Evolutionary conservation across 176 grass and related monocot genomes (phyloP), one percentile per base, ranked within the genome.

Genomic region (Leersia perrieri): DNA sequence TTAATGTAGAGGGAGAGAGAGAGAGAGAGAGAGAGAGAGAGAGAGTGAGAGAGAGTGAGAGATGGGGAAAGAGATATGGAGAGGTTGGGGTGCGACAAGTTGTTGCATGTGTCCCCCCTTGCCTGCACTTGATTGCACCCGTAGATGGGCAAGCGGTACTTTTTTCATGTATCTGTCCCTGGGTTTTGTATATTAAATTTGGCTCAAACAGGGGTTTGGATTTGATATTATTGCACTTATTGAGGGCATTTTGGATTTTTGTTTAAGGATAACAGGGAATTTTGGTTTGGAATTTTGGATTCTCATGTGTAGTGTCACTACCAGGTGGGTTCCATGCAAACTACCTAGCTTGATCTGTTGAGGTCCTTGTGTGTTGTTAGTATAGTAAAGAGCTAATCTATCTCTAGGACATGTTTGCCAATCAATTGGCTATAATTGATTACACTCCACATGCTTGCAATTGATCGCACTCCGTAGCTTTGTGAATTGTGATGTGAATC

Each of bases 51-150:
- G 9, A 51, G 45, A 5, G 45, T 5, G 45, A 49, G 16, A 4
- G 15, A 5, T 13, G 20, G 45, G 12, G 7, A 18, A 5, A 41
- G 5, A 51, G 18, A 51, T 16, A 7, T 15, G 47, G 58, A 20
- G 65, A 33, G 67, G 63, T 18, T 85, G 66, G 70, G 20, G 22
- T 40, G 38, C 70, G 76, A 41, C 82, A 62, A 76, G 82, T 66
- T 70, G 87, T 85, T 81, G 87, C 82, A 76, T 76, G 57, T 81
- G 77, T 60, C 33, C 32, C 75, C 63, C 13, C 53, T 75, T 81
- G 39, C 82, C 55, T 76, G 53, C 82, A 70, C 71, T 85, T 45
- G 82, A 81, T 85, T 85, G 62, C 87, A 79, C 68, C 70, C 35
- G 15, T 62, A 31, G 73, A 84, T 79, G 80, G 74, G 22, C 42